These are phyloP conservation scores for Auxenochlorella pyrenoidosa DNA, from an alignment of 139 green algal species.

Conservation along the genomic window DNA sequence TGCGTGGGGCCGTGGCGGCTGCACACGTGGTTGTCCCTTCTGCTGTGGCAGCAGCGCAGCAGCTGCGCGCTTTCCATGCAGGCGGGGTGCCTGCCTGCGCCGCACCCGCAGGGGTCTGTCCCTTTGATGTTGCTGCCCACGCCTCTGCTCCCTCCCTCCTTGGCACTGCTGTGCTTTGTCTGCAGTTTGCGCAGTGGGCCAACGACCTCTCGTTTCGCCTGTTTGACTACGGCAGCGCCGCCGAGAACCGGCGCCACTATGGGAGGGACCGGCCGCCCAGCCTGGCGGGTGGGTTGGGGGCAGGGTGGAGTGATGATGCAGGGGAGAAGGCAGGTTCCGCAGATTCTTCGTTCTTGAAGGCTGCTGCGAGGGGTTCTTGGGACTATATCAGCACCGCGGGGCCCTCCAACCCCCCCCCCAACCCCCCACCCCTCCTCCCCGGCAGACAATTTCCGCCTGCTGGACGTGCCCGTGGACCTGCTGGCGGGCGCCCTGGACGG, in stretches of 20 bases:
- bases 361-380: too few relatives aligned
- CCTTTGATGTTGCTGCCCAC: background rate
- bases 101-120: background rate
- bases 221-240: conserved; percentile 85
- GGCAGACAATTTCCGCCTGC: conserved; percentile 68
- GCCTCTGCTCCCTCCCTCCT: background rate
- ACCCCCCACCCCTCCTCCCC: too few relatives aligned
- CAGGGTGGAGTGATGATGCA: too few relatives aligned
- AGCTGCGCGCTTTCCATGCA: background rate
- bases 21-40: background rate
- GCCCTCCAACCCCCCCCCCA: background rate
- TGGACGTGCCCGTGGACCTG: conserved; percentile 91
- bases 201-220: conserved; percentile 71
- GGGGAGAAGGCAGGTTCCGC: background rate
- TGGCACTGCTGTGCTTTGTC: background rate
- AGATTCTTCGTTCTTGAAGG: too few relatives aligned
- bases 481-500: conserved; percentile 81
- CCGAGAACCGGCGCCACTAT: conserved; percentile 76
- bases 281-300: conserved; percentile 59
- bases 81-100: background rate
- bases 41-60: background rate
- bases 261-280: conserved; percentile 60
- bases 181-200: conserved; percentile 53
- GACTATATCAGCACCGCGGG: too few relatives aligned
- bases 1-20: background rate